Evolutionary conservation across 306 rosid genomes (phyloP), one percentile per base, ranked within the genome.

Genomic region (Vigna hirtella): DNA sequence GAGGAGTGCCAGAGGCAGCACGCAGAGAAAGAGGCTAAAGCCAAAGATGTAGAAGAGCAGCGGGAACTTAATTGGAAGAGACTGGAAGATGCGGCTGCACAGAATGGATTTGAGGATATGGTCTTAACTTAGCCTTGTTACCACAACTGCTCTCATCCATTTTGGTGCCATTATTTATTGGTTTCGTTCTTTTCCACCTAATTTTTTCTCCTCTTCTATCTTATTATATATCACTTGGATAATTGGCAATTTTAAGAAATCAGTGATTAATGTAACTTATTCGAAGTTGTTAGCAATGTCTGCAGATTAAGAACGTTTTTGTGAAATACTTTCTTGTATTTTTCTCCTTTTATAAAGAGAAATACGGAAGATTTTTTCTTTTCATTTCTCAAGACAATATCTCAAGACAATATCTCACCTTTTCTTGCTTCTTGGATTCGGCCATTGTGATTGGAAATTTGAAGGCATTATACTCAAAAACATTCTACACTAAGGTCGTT

Each of bases 1-100:
- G 99, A 93, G 53, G 98, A 93, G 83, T 95, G 97, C 79, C 93
- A 91, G 83, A 88, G 88, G 79, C 88, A 87, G 77, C 76, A 84
- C 51, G 87, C 85, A 58, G 96, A 93, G 90, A 86, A 68, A 78
- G 88, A 77, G 83, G 89, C 85, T 2, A 89, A 72, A 83, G 91
- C 96, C 40, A 77, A 72, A 52, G 93, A 91, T 9, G 83, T 84
- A 32, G 93, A 73, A 40, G 91, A 95, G 79, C 88, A 79, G 82
- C 79, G 97, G 79, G 90, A 89, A 74, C 67, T 81, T 74, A 88
- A 86, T 18, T 95, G 98, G 99, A 91, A 91, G 83, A 93, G 86
- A 77, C 81, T 95, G 64, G 90, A 97, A 20, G 99, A 95, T 17
- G 96, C 85, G 0, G 99, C 98, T 9, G 89, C 87, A 49, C 85